Percentiles rank a stretch among this genome's conserved stretches.
These are phyloP conservation scores for Cladorrhinum sp. DNA, from an alignment of 2,329 filamentous ascomycete species.

Conservation along the genomic window DNA sequence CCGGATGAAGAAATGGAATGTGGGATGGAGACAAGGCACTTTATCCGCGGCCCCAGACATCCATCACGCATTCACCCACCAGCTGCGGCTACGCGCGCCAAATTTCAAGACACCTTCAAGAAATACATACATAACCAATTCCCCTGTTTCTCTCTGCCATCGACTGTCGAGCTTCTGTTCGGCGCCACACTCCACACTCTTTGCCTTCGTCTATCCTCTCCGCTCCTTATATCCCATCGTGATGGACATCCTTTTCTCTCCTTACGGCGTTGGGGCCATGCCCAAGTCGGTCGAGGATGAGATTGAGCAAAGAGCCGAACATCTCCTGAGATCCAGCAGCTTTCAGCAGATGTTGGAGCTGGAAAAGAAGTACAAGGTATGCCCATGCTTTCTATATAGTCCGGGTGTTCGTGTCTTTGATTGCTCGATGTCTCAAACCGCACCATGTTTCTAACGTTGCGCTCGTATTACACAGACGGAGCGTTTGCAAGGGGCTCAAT, in stretches of 20 bases:
- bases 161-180: neutral
- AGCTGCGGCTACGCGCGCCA: conserved; percentile 30
- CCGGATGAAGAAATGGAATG: conserved; percentile 24
- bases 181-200: neutral
- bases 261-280: conserved; percentile 18
- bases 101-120: conserved; percentile 22
- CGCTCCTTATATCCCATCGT: conserved; percentile 6
- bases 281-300: conserved; percentile 26
- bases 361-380: conserved; percentile 58
- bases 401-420: conserved; percentile 14
- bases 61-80: conserved; percentile 30
- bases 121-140: conserved; percentile 16
- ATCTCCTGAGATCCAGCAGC: conserved; percentile 42
- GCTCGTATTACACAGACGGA: conserved; percentile 29
- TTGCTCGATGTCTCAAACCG: conserved; percentile 22
- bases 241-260: conserved; percentile 25
- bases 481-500: conserved; percentile 26
- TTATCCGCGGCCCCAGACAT: conserved; percentile 30
- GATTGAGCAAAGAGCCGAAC: conserved; percentile 21
- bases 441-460: conserved; percentile 24
- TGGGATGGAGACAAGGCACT: conserved; percentile 25
- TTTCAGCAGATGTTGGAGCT: conserved; percentile 59
- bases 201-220: conserved; percentile 10
- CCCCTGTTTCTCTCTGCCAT: conserved; percentile 9
- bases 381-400: conserved; percentile 22